Conservation (phyloP, 2,329 filamentous ascomycete genomes). For the Cladophialophora exuberans region DNA sequence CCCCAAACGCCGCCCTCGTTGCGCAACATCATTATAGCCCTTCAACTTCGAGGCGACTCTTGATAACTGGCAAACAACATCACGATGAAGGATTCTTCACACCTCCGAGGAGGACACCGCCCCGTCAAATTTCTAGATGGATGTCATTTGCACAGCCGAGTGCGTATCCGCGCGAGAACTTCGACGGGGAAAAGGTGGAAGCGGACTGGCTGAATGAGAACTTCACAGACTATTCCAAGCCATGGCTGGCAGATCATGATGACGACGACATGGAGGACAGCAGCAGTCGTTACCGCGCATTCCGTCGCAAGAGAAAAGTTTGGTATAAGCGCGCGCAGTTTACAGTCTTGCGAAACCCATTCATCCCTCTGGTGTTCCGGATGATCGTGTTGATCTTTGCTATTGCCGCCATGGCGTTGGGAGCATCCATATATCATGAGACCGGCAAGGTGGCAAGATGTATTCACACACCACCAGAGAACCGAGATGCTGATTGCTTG, state of each 20-base stretch:
- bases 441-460: conserved; percentile 45
- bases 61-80: conserved; percentile 18
- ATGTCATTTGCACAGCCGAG: conserved; percentile 47
- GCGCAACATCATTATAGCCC: conserved; percentile 52
- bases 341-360: conserved; percentile 74
- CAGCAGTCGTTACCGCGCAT: conserved; percentile 51
- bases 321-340: conserved; percentile 66
- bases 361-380: conserved; percentile 83
- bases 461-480: conserved; percentile 30
- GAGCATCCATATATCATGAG: conserved; percentile 71
- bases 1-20: conserved; percentile 44
- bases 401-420: conserved; percentile 76
- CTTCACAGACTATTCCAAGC: conserved; percentile 48
- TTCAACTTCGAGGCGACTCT: conserved; percentile 36
- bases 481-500: conserved; percentile 14
- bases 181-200: conserved; percentile 47
- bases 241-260: conserved; percentile 56
- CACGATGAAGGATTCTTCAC: conserved; percentile 19
- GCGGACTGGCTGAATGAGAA: conserved; percentile 51
- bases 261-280: conserved; percentile 56
- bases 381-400: conserved; percentile 82
- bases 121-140: conserved; percentile 50
- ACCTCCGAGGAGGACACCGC: conserved; percentile 18
- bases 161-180: conserved; percentile 44
- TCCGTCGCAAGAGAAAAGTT: conserved; percentile 55